phyloP scores from a whole-genome alignment of 345 rosid species.

The Linum tenue region DNA sequence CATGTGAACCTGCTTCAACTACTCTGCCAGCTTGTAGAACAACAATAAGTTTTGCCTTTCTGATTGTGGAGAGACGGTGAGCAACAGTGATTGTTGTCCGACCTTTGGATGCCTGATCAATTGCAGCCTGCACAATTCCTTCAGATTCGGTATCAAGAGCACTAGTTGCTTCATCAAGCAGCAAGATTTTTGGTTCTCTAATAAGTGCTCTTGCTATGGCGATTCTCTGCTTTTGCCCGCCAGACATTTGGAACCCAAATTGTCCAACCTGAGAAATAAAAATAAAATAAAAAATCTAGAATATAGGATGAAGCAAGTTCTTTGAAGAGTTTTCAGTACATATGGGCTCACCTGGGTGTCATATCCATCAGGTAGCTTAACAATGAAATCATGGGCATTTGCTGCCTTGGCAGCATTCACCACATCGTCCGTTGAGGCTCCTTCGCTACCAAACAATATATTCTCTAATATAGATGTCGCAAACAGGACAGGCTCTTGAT shows the following conservation, averaged over 20 bases:
- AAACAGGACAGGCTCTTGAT: conserved; percentile 58
- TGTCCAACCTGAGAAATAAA: conserved; percentile 45
- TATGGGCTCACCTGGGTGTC: conserved; percentile 45
- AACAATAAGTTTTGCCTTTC: conserved; percentile 36
- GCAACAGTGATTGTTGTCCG: conserved; percentile 57
- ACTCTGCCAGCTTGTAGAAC: conserved; percentile 53
- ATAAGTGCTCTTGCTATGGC: conserved; percentile 62
- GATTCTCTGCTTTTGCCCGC: conserved; percentile 68
- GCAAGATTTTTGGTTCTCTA: conserved; percentile 52
- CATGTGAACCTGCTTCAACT: conserved; percentile 51
- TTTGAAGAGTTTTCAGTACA: background rate
- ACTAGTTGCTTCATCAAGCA: conserved; percentile 69
- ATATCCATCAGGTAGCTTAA: conserved; percentile 53
- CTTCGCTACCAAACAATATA: conserved; percentile 57
- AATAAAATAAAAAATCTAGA: background rate
- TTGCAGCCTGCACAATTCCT: conserved; percentile 50
- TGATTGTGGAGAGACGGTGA: conserved; percentile 51
- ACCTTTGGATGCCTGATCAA: conserved; percentile 50
- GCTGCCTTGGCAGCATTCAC: conserved; percentile 45
- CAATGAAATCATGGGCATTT: conserved; percentile 60
- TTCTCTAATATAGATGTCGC: conserved; percentile 55
- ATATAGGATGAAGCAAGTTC: background rate
- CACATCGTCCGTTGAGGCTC: conserved; percentile 48
- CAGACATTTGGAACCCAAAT: conserved; percentile 58
- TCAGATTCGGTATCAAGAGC: conserved; percentile 64